Evolutionary conservation across 345 rosid species (phyloP), one percentile per base, ranked within the genome.

Genomic region (Pistacia vera): DNA sequence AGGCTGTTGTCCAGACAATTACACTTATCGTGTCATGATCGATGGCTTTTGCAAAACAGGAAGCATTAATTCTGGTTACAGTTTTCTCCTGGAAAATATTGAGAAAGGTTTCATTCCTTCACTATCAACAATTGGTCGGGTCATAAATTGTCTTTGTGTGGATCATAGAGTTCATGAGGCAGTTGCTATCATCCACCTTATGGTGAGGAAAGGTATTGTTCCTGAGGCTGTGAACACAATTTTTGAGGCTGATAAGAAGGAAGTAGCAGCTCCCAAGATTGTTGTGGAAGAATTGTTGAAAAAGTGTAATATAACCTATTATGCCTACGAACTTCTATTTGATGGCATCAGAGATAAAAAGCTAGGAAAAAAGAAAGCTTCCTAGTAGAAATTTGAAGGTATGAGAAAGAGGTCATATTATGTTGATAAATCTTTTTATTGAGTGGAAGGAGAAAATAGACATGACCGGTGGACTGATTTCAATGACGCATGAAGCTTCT

Each of bases 181-280:
- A 75, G 93, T 92, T 55, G 81, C 88, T 66, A 83, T 95, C 67
- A 71, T 95, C 78, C 89, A 82, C 81, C 84, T 77, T 18, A 93
- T 92, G 99, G 98, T 90, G 78, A 78, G 73, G 61, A 83, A 79
- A 75, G 94, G 86, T 10, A 67, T 95, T 36, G 94, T 95, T 49
- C 99, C 98, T 41, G 97, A 88, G 77, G 88, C 75, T 72, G 98
- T 90, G 79, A 81, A 83, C 79, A 83, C 86, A 13, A 93, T 93
- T 77, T 92, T 88, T 70, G 97, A 93, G 69, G 83, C 90, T 70
- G 90, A 90, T 71, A 95, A 93, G 78, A 93, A 71, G 85, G 90
- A 80, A 68, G 85, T 90, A 70, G 98, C 96, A 20, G 93, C 99
- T 58, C 99, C 97, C 35, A 93, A 95, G 91, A 92, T 93, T 76